These are phyloP conservation scores for Halenospora varia DNA, from an alignment of 495 filamentous ascomycete genomes.

Conservation along the genomic window DNA sequence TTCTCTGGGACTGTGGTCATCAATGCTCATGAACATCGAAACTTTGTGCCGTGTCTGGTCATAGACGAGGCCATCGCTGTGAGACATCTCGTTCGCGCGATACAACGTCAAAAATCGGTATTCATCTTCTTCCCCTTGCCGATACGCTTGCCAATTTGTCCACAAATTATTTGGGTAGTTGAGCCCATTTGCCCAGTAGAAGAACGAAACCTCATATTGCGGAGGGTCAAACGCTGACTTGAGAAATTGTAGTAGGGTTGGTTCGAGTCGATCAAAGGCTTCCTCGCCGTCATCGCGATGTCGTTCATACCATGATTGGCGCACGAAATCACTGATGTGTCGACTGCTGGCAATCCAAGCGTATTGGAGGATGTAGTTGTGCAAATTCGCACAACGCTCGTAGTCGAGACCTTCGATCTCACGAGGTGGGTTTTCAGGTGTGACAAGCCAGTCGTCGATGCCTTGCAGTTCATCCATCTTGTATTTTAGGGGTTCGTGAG, in stretches of 20 bases:
- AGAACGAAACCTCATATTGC: slow-evolving; percentile 14
- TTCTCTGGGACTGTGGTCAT: slow-evolving; percentile 19
- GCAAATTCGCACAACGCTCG: slow-evolving; percentile 37
- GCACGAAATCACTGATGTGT: slow-evolving; percentile 14
- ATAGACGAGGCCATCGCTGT: slow-evolving; percentile 21
- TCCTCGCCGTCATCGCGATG: slow-evolving; percentile 20
- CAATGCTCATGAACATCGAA: slow-evolving; percentile 17
- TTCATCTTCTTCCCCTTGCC: background rate
- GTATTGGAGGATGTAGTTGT: slow-evolving; percentile 39
- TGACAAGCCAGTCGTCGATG: slow-evolving; percentile 29
- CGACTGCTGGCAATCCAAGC: slow-evolving; percentile 28
- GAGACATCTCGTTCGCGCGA: background rate
- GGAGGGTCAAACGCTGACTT: slow-evolving; percentile 21
- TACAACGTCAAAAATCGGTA: background rate
- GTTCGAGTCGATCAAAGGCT: slow-evolving; percentile 22
- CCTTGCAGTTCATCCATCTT: slow-evolving; percentile 17
- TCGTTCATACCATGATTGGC: slow-evolving; percentile 16
- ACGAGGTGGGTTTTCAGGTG: slow-evolving; percentile 28
- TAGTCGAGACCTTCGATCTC: slow-evolving; percentile 29
- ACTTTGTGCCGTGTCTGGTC: slow-evolving; percentile 22
- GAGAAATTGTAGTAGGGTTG: slow-evolving; percentile 28
- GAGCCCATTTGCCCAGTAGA: slow-evolving; percentile 24
- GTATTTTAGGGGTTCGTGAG: too few species aligned
- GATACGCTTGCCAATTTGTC: background rate
- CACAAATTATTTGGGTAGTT: background rate